These are phyloP conservation scores for Phytomonas sp. DNA, from an alignment of 208 protist genomes.

Conservation along the genomic window DNA sequence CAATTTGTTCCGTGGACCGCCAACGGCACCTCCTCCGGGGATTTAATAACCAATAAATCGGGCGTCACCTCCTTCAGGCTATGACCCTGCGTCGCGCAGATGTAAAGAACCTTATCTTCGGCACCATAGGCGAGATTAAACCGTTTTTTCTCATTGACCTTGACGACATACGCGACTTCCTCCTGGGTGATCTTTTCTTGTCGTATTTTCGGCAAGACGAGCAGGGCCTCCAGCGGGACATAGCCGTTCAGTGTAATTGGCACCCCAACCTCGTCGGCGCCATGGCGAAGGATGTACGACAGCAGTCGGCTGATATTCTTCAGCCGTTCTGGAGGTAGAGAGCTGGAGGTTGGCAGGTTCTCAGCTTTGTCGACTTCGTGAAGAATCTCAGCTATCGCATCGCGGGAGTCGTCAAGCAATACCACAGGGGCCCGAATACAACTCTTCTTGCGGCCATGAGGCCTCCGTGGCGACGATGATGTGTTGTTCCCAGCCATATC, in stretches of 20 bases:
- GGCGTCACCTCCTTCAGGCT: constrained; percentile 47
- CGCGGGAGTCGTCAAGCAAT: constrained; percentile 17
- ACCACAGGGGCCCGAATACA: not conserved
- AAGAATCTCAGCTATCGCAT: constrained; percentile 29
- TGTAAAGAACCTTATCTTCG: constrained; percentile 34
- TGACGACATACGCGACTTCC: constrained; percentile 41
- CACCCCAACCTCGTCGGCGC: constrained; percentile 37
- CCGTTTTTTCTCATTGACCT: constrained; percentile 66
- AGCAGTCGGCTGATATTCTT: not conserved
- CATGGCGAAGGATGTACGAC: constrained; percentile 55
- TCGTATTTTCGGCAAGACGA: constrained; percentile 21
- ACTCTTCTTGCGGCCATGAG: not conserved
- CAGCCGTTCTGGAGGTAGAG: not conserved
- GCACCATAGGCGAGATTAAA: constrained; percentile 46
- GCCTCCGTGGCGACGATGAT: not conserved
- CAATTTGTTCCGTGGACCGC: constrained; percentile 83
- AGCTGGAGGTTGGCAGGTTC: not conserved
- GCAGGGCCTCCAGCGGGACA: constrained; percentile 36
- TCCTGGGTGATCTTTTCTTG: constrained; percentile 14
- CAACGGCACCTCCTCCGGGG: constrained; percentile 18
- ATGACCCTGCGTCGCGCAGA: constrained; percentile 81
- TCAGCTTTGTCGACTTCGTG: not conserved
- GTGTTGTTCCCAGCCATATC: not conserved
- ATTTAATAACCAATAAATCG: constrained; percentile 42
- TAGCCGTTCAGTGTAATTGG: constrained; percentile 58